Base-by-base conservation (phyloP, 331 rosid genomes). In the Quercus lobata region DNA sequence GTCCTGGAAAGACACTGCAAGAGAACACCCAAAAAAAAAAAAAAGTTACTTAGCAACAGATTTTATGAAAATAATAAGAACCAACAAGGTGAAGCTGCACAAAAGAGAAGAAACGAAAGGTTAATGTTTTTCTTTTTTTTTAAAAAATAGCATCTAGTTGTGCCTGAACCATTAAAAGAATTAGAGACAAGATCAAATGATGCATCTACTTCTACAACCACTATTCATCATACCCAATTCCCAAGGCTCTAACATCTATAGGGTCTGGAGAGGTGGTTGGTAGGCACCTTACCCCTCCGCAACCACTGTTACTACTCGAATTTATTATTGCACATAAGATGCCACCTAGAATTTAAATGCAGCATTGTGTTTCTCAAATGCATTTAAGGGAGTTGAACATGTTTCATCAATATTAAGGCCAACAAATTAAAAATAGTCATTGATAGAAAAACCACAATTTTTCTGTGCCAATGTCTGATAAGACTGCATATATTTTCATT, bases 1-100 rank as follows among this genome's bases (percentile, higher is more conserved):
- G 90, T 79, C 78, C 93, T 92, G 80, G 92, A 85, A 77, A 90
- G 84, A 87, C 96, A 93, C 99, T 95, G 89, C 78, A 90, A 80
- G 55, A 49, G 17, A 49, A 56, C 72, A 69, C 74, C 55, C 71
- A 53, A 56, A 35, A 3, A 66, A 74, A 69, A 27, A 71, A 19
- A 79, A 5, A 57, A n/a, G 53, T 74, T 80, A 66, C 69, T 54
- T 27, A 34, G 60, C 37, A 46, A 49, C 44, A 22, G 71, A 65
- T 65, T 65, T 15, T 0, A 16, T 15, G 6, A 14, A 29, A 65
- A 63, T 15, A 65, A 29, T 30, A 46, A 68, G 32, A 65, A 65
- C 71, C n/a, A 29, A 65, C 70, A 12, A 66, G 7, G n/a, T 66
- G 25, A 66, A 66, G 52, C 49, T 66, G 46, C 49, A 66, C 72